Base-by-base conservation (phyloP, 225 moss, liverwort and hornwort genomes). In the Physcomitrium patens region DNA sequence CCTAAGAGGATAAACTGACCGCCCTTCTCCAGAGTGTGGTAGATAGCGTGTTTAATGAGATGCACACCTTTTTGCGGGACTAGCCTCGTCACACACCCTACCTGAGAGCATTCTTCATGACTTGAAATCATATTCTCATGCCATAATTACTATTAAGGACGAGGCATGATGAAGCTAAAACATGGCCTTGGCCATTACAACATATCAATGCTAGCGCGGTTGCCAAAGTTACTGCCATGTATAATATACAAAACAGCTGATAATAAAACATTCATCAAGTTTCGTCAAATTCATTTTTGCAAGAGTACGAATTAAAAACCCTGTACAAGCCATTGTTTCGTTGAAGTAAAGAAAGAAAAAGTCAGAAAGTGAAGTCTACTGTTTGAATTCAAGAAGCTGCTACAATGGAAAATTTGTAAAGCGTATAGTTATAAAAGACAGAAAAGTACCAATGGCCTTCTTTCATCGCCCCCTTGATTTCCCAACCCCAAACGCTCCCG, bases 61-160 rank as follows among this genome's bases (percentile, higher is more conserved):
- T 91, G 91, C 69, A 97, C 94, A 52, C 97, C 97, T 80, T 97
- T 97, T 77, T 97, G 97, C 46, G 97, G 93, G 37, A 97, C 97
- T 72, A 97, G 86, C 54, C 97, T 87, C 56, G 97, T 97, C 68
- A 97, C 91, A 77, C 94, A 93, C 74, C 91, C 97, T 77, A 97
- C 97, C 97, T 97, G 85, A 49, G 56, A 16, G 60, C 44, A 58
- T 71, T 60, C 65, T 31, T 54, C 9, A 14, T 49, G 45, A 41
- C 42, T 45, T 74, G 2, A 67, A 50, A 50, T 22, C 31, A 37
- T 37, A 37, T 28, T 60, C 26, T 20, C 41, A 69, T 46, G 46
- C 44, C 44, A 18, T 47, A 20, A 23, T 41, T 55, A 43, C 24
- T 11, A 6, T 12, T 69, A 14, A 51, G 11, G 23, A 27, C 15